Evolutionary conservation across 345 rosid genomes (phyloP).

Genomic region (Mangifera indica): DNA sequence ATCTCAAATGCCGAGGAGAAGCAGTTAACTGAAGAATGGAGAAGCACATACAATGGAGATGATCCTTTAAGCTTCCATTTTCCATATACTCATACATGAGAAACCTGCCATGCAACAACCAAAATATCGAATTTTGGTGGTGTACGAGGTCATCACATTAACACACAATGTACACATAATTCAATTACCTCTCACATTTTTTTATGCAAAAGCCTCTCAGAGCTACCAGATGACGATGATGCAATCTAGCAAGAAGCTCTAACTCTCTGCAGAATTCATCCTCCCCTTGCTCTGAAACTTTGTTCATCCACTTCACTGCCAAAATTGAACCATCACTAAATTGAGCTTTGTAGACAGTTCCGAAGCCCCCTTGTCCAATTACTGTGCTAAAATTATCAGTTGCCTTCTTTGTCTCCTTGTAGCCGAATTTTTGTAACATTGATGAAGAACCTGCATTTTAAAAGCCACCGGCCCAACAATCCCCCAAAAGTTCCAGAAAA

Average conservation of each 20-base stretch:
- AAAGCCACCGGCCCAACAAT: not conserved
- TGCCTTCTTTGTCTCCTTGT: slow-evolving; percentile 75
- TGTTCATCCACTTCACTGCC: slow-evolving; percentile 83
- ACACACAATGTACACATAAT: not conserved
- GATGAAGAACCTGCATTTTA: slow-evolving; percentile 54
- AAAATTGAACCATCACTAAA: slow-evolving; percentile 63
- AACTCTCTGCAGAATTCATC: slow-evolving; percentile 88
- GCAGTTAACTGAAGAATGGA: slow-evolving; percentile 10
- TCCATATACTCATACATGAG: slow-evolving; percentile 88
- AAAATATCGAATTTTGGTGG: slow-evolving; percentile 12
- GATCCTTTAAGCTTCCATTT: slow-evolving; percentile 88
- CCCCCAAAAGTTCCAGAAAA: not conserved
- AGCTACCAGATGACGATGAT: slow-evolving; percentile 94
- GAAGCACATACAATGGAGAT: slow-evolving; percentile 72
- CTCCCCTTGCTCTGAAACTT: slow-evolving; percentile 70
- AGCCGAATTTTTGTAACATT: slow-evolving; percentile 72
- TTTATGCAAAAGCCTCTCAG: slow-evolving; percentile 81
- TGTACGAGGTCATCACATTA: not conserved
- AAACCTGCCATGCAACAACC: slow-evolving; percentile 51
- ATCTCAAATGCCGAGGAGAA: not conserved
- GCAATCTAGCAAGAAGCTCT: slow-evolving; percentile 91
- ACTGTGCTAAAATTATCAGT: slow-evolving; percentile 64
- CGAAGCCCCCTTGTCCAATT: slow-evolving; percentile 91
- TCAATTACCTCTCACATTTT: slow-evolving; percentile 66
- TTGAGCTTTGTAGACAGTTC: slow-evolving; percentile 79